Base-by-base conservation (phyloP, 208 protist genomes). In the Trichomonas gallinae region DNA sequence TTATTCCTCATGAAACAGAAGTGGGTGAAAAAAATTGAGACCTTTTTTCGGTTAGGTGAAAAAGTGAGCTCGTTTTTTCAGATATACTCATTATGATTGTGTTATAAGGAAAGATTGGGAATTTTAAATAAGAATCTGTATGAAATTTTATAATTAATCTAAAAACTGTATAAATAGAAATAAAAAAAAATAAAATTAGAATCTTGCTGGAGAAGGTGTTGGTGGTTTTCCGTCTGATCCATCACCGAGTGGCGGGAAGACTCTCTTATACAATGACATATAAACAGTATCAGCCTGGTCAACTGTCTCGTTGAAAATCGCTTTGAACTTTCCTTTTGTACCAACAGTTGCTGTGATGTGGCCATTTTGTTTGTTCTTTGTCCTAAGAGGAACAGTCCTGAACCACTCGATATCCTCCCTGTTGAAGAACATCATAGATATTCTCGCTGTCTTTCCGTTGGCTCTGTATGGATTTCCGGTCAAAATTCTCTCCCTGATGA, bases 391-490 rank as follows among this genome's bases (percentile, higher is more conserved):
- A 51, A 93, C 31, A 51, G 15, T 93, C 46, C 44, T 93, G 44
- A 93, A 93, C 17, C 34, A 93, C 13, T 40, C 8, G 26, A 93
- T 38, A 38, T 93, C 87, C 3, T 93, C 87, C 38, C 46, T 93
- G n/a, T 93, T 93, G 45, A 93, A 93, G 87, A 93, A 93, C 87
- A 93, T 93, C 87, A 93, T 48, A 36, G 87, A 48, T 0, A 93
- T 42, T 93, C 87, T 93, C 38, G 87, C 87, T 38, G 40, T 93
- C n/a, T 38, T 93, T 34, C 87, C 87, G 4, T 48, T 48, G 31
- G 87, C 44, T 51, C 87, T 48, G n/a, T 93, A 93, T 38, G 87
- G 87, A 38, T 93, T 93, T 58, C 87, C 87, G 34, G 87, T 93
- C 4, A 93, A 36, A 40, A 38, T 93, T 26, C 42, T 48, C 44